Percentiles rank a stretch among this genome's conserved stretches.
Conservation (phyloP, 2,329 filamentous ascomycete genomes). For the Penicillium sp. region DNA sequence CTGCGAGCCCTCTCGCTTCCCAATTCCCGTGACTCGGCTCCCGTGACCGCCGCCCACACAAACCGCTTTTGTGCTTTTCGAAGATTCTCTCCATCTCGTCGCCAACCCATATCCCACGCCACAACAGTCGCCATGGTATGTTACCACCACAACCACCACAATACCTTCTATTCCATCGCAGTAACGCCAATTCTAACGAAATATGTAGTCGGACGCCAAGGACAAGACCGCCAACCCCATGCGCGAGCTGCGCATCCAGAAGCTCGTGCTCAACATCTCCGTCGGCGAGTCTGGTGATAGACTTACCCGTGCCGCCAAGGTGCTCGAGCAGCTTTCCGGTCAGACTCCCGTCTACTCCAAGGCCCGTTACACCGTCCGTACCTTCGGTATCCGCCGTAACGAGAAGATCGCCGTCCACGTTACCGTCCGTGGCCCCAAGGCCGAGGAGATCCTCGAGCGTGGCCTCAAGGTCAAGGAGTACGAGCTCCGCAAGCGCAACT, state of each 20-base stretch:
- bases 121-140: slow-evolving; percentile 58
- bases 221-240: slow-evolving; percentile 95
- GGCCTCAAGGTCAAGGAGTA: slow-evolving; percentile 99
- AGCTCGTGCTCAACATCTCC: slow-evolving; percentile 99
- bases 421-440: slow-evolving; percentile 98
- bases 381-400: slow-evolving; percentile 99
- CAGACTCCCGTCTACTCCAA: slow-evolving; percentile 99
- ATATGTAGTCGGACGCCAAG: slow-evolving; percentile 68
- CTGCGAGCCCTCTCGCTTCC: slow-evolving; percentile 48
- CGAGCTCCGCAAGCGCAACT: slow-evolving; percentile 99
- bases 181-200: slow-evolving; percentile 29
- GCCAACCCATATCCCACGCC: slow-evolving; percentile 48
- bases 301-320: slow-evolving; percentile 99
- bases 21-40: slow-evolving; percentile 34
- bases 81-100: slow-evolving; percentile 41
- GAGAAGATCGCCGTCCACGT: slow-evolving; percentile 99
- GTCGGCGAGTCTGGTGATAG: slow-evolving; percentile 99
- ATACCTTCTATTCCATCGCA: slow-evolving; percentile 13
- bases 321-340: slow-evolving; percentile 99
- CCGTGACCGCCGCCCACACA: slow-evolving; percentile 41
- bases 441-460: slow-evolving; percentile 99
- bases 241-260: slow-evolving; percentile 99
- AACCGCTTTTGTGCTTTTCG: slow-evolving; percentile 44
- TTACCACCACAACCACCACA: slow-evolving; percentile 25
- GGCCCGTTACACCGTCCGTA: slow-evolving; percentile 99